A percentile compares a stretch with the other conserved stretches of the same genome.
These are phyloP conservation scores for Dillenia suffruticosa DNA, from an alignment of 164 flowering plant species.

Conservation along the genomic window DNA sequence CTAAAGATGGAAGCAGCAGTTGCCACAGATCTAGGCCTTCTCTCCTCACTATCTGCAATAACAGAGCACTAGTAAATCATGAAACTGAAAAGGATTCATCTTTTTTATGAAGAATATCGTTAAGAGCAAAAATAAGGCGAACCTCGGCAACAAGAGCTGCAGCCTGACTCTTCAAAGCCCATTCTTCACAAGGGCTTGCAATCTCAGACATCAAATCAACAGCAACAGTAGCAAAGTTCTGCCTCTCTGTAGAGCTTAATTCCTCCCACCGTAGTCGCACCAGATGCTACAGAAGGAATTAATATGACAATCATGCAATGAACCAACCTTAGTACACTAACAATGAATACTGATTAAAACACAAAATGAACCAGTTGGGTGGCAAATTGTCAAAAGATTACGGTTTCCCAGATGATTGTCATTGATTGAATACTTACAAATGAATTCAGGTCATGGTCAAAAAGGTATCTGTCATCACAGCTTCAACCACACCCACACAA, in stretches of 20 bases:
- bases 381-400: too few species aligned
- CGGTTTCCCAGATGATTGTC: too few species aligned
- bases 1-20: constrained; percentile 70
- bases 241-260: constrained; percentile 50
- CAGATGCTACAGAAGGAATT: constrained; percentile 58
- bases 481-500: too few species aligned
- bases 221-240: constrained; percentile 68
- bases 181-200: constrained; percentile 74
- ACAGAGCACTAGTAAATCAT: background rate
- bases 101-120: constrained; percentile 6
- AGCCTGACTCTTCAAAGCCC: constrained; percentile 97
- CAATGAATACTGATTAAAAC: too few species aligned
- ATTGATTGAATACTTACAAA: too few species aligned
- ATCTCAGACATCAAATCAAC: constrained; percentile 72
- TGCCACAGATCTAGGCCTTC: constrained; percentile 76
- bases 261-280: constrained; percentile 95
- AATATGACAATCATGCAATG: too few species aligned
- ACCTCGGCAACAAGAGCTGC: constrained; percentile 99
- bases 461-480: too few species aligned
- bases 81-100: constrained; percentile 1
- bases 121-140: constrained; percentile 6
- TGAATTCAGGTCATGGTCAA: too few species aligned
- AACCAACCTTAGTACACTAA: too few species aligned
- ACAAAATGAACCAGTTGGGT: too few species aligned
- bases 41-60: constrained; percentile 79